Evolutionary conservation across 2,329 filamentous ascomycete species (phyloP), one percentile per base, ranked within the genome.

Genomic region (Dactylellina cionopaga): DNA sequence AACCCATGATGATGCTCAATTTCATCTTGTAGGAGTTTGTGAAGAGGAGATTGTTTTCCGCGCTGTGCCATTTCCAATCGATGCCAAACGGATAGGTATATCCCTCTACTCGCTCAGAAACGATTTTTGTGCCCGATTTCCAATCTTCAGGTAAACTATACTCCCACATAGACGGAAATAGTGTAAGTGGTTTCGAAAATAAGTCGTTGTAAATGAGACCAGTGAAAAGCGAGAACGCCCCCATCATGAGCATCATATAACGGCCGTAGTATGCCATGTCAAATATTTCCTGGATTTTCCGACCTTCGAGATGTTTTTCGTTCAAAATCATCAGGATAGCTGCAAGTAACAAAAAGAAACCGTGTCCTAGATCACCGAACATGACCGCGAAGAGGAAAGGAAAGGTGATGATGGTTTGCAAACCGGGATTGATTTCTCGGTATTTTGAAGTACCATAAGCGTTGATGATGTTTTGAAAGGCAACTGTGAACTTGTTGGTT

Each of bases 1-100:
- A 99, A 80, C 96, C 95, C 75, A 99, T 86, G 76, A 99, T 87
- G 80, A 99, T 97, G 84, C 92, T 96, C 83, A 99, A 91, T 85
- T 99, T 99, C 95, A 99, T 99, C 89, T 99, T 99, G 86, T 95
- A 96, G 82, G 91, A 96, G 89, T 99, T 99, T 80, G 88, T 90
- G 83, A 99, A 99, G 52, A 99, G 86, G 17, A 99, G 85, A 73
- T 96, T 90, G 78, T 99, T 99, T 78, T 98, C 94, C 10, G 92
- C 90, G 71, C 90, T 92, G 80, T 99, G 96, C 95, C 95, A 99
- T 79, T 90, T 91, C 89, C 90, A 96, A 80, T 99, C 95, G 72
- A 99, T 83, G 76, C 95, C 95, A 79, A 99, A 96, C 13, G 96
- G 94, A 80, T 97, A 99, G 55, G 92, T 90, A 82, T 97, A 93